Base-by-base conservation (phyloP, 1,284 basidiomycete species). In the Coriolopsis trogii region DNA sequence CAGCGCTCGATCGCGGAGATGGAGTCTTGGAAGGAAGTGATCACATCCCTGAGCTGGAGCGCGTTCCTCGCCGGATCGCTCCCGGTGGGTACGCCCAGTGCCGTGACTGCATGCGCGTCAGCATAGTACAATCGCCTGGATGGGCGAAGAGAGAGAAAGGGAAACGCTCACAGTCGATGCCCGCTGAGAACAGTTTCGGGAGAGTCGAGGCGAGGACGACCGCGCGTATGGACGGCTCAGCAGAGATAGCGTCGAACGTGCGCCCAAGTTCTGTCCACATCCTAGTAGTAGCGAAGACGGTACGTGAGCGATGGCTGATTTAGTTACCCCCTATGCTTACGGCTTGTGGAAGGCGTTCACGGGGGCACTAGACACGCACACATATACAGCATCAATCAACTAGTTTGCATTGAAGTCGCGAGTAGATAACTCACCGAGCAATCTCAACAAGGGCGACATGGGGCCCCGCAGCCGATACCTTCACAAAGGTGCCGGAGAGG, bases 111-210 rank as follows among this genome's bases (percentile, higher is more conserved):
- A 12, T 37, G n/a, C n/a, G n/a, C n/a, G n/a, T n/a, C n/a, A n/a
- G n/a, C n/a, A n/a, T n/a, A n/a, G n/a, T n/a, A n/a, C n/a, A n/a
- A n/a, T n/a, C n/a, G n/a, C n/a, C n/a, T n/a, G n/a, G n/a, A n/a
- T n/a, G n/a, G n/a, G n/a, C n/a, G n/a, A 30, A 41, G 42, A 16
- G 4, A 33, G 23, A 51, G 56, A 43, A 56, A 34, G 31, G 51
- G 36, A 41, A n/a, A n/a, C n/a, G n/a, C 88, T 60, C 59, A 92
- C 88, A 67, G 66, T 95, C 92, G 2, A 95, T 70, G 0, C 92
- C 93, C 1, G 90, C 91, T 2, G 87, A 90, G 67, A 92, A 95
- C 12, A 84, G 67, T 65, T 87, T 91, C 0, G 85, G 81, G 0
- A 87, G 62, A 0, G 74, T 74, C 1, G 91, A 93, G 0, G 85